Evolutionary conservation across 306 rosid species (phyloP), one percentile per base, ranked within the genome.

Genomic region (Sphenostylis stenocarpa): DNA sequence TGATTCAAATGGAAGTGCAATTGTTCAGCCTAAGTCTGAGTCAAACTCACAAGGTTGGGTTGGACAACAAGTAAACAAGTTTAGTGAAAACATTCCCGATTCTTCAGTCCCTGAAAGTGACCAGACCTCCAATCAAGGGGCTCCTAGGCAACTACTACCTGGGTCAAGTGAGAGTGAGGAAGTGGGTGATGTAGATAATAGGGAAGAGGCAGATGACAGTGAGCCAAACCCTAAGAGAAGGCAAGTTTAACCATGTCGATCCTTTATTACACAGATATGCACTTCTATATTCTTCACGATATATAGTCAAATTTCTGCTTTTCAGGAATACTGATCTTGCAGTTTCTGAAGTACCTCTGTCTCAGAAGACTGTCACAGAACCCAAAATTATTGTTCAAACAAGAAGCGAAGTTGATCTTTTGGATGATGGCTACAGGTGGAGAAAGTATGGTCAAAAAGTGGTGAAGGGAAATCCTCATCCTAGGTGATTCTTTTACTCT

Each of bases 381-480:
- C 87, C 98, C 81, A 95, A 95, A 89, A 92, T 95, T 78, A 92
- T 95, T 71, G 96, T 95, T 72, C 98, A 90, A 81, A 95, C 98
- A 49, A 83, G 93, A 86, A 95, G 97, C 39, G 96, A 89, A 86
- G 97, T 95, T 65, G 97, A 95, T 89, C 97, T 95, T 79, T 78
- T 95, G 62, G 96, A 95, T 87, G 98, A 95, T 74, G 98, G 98
- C 36, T 95, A 89, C 72, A 88, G 97, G 61, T 95, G 98, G 98
- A 89, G 98, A 75, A 95, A 95, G 85, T 96, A 92, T 67, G 99
- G 99, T 29, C 99, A 96, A 78, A 96, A 96, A 85, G 95, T 96
- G 76, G 99, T 96, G 39, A 96, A 96, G 83, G 99, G 99, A 77
- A 96, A 96, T 78, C 97, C 98, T 85, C 90, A 96, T 81, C 99